Evolutionary conservation across 2,329 filamentous ascomycete genomes (phyloP), one percentile per base, ranked within the genome.

Genomic region (Aspergillus neotritici): DNA sequence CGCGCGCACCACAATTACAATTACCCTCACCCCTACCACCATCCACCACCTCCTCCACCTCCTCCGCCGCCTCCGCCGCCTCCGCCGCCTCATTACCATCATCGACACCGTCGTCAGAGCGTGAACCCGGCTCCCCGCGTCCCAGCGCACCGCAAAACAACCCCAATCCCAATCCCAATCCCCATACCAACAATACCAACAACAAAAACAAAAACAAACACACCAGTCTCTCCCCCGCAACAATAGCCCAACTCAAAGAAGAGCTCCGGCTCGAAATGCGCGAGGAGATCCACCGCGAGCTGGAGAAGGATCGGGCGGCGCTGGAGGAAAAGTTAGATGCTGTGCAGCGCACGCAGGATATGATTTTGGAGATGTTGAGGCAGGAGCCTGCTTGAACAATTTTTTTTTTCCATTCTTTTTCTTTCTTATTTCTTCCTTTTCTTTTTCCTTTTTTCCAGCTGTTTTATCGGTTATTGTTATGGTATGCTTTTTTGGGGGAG

Each of bases 341-440:
- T 13, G 54, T 69, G 36, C 65, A 69, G 48, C 52, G 60, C 44
- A 67, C 64, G 4, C 66, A 69, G 44, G 60, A 68, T 31, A 60
- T 68, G 59, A 69, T 69, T 41, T 46, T 69, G 34, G 62, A 67
- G 16, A 62, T 68, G 63, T 46, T 69, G 44, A 56, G 62, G 48
- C 64, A 67, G 50, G 61, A 62, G 34, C 58, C 59, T 44, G 38
- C 48, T 36, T 64, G 48, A 58, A 34, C 8, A 38, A 10, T 9
- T 21, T 31, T 29, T 34, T 28, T 43, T 42, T 13, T 39, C 32
- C 17, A 31, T 37, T 43, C 35, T 32, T 16, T 31, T 40, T 34
- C 40, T 33, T 41, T 44, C 41, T 46, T 32, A 15, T 31, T 40
- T 34, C 40, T 33, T 41, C 44, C 41, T 46, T 33, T 31, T 34